These are phyloP conservation scores for Brettanomyces sp. DNA, from an alignment of 805 yeast species.

Conservation along the genomic window DNA sequence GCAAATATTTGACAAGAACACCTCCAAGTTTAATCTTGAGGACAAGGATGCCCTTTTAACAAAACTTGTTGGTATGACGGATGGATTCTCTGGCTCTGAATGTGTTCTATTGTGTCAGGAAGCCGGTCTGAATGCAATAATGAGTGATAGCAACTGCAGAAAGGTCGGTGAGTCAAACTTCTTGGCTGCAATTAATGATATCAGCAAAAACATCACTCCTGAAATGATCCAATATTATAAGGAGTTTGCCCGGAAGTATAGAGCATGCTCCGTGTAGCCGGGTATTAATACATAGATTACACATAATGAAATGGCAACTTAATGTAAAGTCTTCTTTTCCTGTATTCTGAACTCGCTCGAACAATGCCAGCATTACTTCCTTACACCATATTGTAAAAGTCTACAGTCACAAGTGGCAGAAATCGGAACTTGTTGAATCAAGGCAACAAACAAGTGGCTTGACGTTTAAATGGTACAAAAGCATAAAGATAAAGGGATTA, in stretches of 20 bases:
- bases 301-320: too few species aligned
- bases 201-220: slow-evolving; percentile 70
- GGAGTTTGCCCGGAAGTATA: slow-evolving; percentile 35
- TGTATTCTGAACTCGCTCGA: too few species aligned
- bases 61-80: slow-evolving; percentile 53
- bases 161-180: slow-evolving; percentile 51
- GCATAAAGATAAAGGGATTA: too few species aligned
- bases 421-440: too few species aligned
- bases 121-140: slow-evolving; percentile 90
- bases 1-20: slow-evolving; percentile 66
- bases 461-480: too few species aligned
- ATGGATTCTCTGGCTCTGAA: slow-evolving; percentile 96
- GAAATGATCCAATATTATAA: slow-evolving; percentile 77
- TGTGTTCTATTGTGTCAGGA: slow-evolving; percentile 87
- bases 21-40: slow-evolving; percentile 50
- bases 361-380: too few species aligned
- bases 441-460: too few species aligned
- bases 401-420: too few species aligned
- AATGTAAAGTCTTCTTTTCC: too few species aligned
- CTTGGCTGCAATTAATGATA: slow-evolving; percentile 53
- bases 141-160: slow-evolving; percentile 54
- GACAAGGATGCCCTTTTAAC: slow-evolving; percentile 34
- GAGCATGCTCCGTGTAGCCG: neutral
- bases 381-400: too few species aligned
- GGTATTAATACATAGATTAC: too few species aligned